These are phyloP conservation scores for Clavariopsis aquatica DNA, from an alignment of 495 filamentous ascomycete genomes.

Conservation along the genomic window DNA sequence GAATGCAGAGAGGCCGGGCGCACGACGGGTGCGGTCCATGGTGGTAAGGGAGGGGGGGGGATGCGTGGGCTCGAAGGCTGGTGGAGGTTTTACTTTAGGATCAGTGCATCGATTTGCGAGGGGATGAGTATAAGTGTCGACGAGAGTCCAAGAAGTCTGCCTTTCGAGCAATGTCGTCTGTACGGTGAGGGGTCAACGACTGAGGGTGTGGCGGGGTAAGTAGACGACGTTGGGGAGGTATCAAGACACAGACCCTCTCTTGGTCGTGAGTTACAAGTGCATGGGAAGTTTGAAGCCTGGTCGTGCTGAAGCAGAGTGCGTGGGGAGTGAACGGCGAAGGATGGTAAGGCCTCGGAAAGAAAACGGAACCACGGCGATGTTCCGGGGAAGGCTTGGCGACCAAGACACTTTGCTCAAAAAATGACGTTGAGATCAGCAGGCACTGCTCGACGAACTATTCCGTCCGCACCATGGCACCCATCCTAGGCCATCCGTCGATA, in stretches of 20 bases:
- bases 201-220: no score
- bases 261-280: no score
- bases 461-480: not conserved
- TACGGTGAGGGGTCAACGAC: no score
- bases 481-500: not conserved
- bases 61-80: not conserved
- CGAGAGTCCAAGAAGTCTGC: not conserved
- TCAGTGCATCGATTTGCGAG: not conserved
- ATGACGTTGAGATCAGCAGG: not conserved
- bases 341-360: not conserved
- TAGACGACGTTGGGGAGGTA: no score
- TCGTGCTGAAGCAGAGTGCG: not conserved
- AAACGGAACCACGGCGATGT: not conserved
- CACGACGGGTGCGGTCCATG: constrained; percentile 49
- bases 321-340: not conserved
- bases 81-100: not conserved
- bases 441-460: not conserved
- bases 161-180: not conserved
- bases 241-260: no score
- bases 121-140: not conserved
- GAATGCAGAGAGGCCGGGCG: constrained; percentile 90
- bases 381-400: not conserved
- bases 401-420: not conserved
- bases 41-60: not conserved
- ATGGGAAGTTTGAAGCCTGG: no score